Conservation (phyloP, 2,329 filamentous ascomycete genomes). For the Fonsecaea monophora region DNA sequence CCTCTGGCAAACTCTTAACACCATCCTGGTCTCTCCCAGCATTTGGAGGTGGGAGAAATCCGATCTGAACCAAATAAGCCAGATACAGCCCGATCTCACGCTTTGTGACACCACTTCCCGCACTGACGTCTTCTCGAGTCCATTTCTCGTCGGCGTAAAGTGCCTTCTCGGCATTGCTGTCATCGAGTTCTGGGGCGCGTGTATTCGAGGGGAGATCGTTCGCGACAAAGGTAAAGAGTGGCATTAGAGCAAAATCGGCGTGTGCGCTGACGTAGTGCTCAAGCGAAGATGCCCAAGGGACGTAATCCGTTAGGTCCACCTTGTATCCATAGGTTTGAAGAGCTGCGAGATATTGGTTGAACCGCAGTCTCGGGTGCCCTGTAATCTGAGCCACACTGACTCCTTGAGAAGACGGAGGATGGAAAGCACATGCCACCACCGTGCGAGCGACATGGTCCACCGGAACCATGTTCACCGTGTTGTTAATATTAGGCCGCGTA, state of each 20-base stretch:
- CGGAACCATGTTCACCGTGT: conserved; percentile 88
- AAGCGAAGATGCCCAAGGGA: conserved; percentile 71
- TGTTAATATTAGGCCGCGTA: conserved; percentile 75
- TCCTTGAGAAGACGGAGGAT: conserved; percentile 57
- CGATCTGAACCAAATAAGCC: conserved; percentile 66
- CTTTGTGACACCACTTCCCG: conserved; percentile 63
- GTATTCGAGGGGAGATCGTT: conserved; percentile 73
- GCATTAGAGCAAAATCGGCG: conserved; percentile 71
- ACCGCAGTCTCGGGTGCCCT: conserved; percentile 75
- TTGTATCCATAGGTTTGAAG: conserved; percentile 76
- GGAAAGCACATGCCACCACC: conserved; percentile 74
- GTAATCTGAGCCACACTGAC: conserved; percentile 78
- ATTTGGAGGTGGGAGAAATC: conserved; percentile 63
- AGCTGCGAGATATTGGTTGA: conserved; percentile 76
- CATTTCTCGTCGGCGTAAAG: conserved; percentile 68
- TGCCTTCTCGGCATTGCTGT: conserved; percentile 69
- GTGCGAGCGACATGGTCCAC: conserved; percentile 84
- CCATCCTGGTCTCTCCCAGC: conserved; percentile 8
- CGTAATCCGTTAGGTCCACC: conserved; percentile 70
- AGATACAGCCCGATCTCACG: conserved; percentile 70
- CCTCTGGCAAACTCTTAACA: conserved; percentile 51
- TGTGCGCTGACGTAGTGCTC: conserved; percentile 71
- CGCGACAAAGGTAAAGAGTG: conserved; percentile 75
- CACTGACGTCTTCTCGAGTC: conserved; percentile 64
- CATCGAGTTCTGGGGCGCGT: conserved; percentile 75